Conservation (phyloP, 495 filamentous ascomycete species). For the Daldinia loculata region DNA sequence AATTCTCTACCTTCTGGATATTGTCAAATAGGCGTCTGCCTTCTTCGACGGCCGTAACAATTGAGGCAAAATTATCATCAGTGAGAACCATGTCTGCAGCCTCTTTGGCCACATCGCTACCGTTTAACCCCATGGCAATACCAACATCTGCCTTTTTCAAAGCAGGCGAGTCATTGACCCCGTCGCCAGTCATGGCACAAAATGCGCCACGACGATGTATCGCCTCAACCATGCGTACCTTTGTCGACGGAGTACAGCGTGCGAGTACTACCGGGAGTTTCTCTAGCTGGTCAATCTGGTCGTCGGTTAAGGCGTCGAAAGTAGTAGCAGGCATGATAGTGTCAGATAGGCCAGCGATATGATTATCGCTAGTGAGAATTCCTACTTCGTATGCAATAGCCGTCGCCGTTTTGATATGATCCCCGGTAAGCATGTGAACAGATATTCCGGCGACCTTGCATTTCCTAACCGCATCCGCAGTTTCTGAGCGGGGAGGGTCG, state of each 20-base stretch:
- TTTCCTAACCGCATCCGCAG: constrained; percentile 60
- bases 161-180: constrained; percentile 86
- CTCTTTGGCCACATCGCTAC: constrained; percentile 87
- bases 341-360: constrained; percentile 50
- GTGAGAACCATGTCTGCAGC: constrained; percentile 83
- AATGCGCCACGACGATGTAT: constrained; percentile 67
- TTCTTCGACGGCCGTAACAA: constrained; percentile 71
- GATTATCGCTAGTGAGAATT: constrained; percentile 41
- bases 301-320: constrained; percentile 70
- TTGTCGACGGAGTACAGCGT: constrained; percentile 75
- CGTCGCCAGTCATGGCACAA: constrained; percentile 89
- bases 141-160: constrained; percentile 84
- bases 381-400: constrained; percentile 66
- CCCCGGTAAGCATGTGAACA: constrained; percentile 73
- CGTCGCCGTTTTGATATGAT: constrained; percentile 68
- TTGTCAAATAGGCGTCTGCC: constrained; percentile 73
- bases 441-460: constrained; percentile 65
- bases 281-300: constrained; percentile 71
- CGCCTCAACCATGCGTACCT: constrained; percentile 81
- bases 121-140: constrained; percentile 82
- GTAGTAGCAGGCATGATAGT: constrained; percentile 68
- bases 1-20: constrained; percentile 65
- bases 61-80: constrained; percentile 86
- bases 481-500: constrained; percentile 76
- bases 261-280: constrained; percentile 74